A percentile compares a stretch with the other conserved stretches of the same genome.
These are phyloP conservation scores for Lactarius sp. DNA, from an alignment of 768 basidiomycete genomes.

Conservation along the genomic window DNA sequence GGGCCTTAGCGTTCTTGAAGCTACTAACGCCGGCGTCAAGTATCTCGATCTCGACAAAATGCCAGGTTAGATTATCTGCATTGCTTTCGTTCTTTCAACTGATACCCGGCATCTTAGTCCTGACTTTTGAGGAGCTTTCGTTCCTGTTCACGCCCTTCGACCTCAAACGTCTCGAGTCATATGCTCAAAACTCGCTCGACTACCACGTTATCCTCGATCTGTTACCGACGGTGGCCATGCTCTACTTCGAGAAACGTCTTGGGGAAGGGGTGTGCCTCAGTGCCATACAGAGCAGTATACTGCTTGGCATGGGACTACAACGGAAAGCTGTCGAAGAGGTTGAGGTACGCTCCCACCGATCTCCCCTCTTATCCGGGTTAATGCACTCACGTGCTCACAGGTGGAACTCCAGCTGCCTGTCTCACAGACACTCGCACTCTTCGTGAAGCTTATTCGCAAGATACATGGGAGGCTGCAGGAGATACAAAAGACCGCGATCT, in stretches of 20 bases:
- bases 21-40: constrained; percentile 60
- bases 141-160: constrained; percentile 84
- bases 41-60: constrained; percentile 37
- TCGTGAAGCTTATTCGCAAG: constrained; percentile 87
- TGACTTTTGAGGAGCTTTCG: constrained; percentile 48
- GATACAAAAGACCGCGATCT: constrained; percentile 74
- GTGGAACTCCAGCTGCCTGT: constrained; percentile 78
- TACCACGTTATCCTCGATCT: constrained; percentile 95
- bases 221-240: constrained; percentile 70
- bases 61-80: constrained; percentile 32
- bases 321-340: constrained; percentile 85
- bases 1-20: constrained; percentile 84
- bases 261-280: constrained; percentile 65
- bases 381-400: constrained; percentile 35
- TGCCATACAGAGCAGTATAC: constrained; percentile 86
- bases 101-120: constrained; percentile 41
- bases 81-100: constrained; percentile 4
- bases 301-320: constrained; percentile 86
- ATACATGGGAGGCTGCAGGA: constrained; percentile 69
- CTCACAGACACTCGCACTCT: constrained; percentile 82
- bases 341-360: constrained; percentile 48
- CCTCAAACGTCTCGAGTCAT: constrained; percentile 91
- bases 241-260: constrained; percentile 78
- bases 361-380: background rate
- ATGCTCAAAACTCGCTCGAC: constrained; percentile 93